phyloP scores from a whole-genome alignment of 2,329 filamentous ascomycete genomes.

The Fusarium sp. region DNA sequence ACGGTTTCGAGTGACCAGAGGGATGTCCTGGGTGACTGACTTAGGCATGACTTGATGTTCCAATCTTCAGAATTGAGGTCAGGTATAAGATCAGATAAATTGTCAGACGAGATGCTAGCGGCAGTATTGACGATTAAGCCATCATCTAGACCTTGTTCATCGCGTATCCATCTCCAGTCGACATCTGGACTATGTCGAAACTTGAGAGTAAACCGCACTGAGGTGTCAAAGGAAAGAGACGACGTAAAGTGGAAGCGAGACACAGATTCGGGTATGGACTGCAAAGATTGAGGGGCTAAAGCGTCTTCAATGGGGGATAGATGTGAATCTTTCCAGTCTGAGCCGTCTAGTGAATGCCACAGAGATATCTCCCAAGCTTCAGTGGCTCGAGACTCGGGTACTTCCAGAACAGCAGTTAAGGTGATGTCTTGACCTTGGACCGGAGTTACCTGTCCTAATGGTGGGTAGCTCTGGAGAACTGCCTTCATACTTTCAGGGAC shows the following conservation, averaged over 20 bases:
- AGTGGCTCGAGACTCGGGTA: slow-evolving; percentile 65
- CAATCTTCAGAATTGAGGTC: slow-evolving; percentile 67
- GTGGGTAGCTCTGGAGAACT: slow-evolving; percentile 69
- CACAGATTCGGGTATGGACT: slow-evolving; percentile 46
- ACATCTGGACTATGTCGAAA: slow-evolving; percentile 67
- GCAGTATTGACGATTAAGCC: slow-evolving; percentile 67
- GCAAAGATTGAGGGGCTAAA: slow-evolving; percentile 63
- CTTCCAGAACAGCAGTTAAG: slow-evolving; percentile 79
- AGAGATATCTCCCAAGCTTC: slow-evolving; percentile 78
- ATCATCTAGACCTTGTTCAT: slow-evolving; percentile 72
- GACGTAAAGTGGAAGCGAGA: slow-evolving; percentile 66
- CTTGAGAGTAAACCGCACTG: slow-evolving; percentile 77
- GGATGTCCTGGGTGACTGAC: slow-evolving; percentile 76
- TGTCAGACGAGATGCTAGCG: slow-evolving; percentile 48
- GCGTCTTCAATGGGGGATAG: slow-evolving; percentile 47
- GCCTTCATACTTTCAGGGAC: slow-evolving; percentile 52
- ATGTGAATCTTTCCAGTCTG: slow-evolving; percentile 66
- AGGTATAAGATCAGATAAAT: slow-evolving; percentile 68
- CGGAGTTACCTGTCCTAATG: slow-evolving; percentile 80
- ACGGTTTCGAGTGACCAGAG: slow-evolving; percentile 75
- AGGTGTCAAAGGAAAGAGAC: slow-evolving; percentile 60
- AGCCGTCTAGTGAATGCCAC: slow-evolving; percentile 75
- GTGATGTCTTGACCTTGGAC: slow-evolving; percentile 61
- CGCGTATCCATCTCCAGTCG: slow-evolving; percentile 78
- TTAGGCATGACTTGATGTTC: slow-evolving; percentile 64